phyloP scores from a whole-genome alignment of 2,329 filamentous ascomycete species.

The Calycina herbarum region DNA sequence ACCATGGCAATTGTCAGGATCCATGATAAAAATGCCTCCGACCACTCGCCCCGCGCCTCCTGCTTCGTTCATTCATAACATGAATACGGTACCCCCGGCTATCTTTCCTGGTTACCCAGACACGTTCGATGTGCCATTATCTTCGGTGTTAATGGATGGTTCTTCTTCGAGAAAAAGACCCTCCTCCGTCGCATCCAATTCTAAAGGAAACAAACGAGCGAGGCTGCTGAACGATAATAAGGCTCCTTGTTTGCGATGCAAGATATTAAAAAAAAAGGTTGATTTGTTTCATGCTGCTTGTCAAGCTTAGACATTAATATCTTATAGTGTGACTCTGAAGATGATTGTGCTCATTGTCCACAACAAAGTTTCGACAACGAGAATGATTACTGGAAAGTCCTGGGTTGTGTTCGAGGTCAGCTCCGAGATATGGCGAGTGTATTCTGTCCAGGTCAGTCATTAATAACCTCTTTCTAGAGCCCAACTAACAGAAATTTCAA shows the following conservation, averaged over 20 bases:
- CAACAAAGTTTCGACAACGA: conserved; percentile 24
- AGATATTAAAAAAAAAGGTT: conserved; percentile 26
- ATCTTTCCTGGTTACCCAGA: not conserved
- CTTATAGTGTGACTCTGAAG: conserved; percentile 21
- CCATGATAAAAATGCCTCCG: no score
- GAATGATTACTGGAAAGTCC: conserved; percentile 29
- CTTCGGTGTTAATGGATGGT: not conserved
- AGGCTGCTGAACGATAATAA: conserved; percentile 12
- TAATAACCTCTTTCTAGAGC: not conserved
- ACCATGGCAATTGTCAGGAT: not conserved
- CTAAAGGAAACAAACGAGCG: conserved; percentile 12
- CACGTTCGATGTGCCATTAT: not conserved
- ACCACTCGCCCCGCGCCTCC: not conserved
- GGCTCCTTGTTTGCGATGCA: conserved; percentile 23
- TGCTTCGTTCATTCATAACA: not conserved
- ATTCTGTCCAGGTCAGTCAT: conserved; percentile 24
- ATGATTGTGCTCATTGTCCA: conserved; percentile 25
- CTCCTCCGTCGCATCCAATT: conserved; percentile 3
- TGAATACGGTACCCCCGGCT: not conserved
- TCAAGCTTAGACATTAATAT: not conserved
- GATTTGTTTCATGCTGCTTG: not conserved
- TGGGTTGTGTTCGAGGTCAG: conserved; percentile 26
- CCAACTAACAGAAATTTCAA: not conserved
- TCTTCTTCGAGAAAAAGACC: not conserved
- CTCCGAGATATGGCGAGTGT: conserved; percentile 19